phyloP scores from a whole-genome alignment of 352 stramenopile species.

The Pythium scleroteichum region DNA sequence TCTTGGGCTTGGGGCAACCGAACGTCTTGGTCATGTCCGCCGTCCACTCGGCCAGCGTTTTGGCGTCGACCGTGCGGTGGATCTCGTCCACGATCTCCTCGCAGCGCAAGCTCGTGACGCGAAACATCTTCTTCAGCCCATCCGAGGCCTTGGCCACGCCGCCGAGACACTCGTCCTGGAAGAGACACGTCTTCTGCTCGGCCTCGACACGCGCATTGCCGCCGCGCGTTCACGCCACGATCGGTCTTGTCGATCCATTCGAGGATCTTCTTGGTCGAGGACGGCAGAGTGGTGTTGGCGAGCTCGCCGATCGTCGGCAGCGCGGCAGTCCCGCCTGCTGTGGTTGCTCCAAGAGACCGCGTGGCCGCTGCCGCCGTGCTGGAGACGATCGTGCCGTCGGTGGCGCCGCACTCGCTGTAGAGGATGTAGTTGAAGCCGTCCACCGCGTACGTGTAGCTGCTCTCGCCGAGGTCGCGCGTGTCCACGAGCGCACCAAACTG shows the following conservation, averaged over 20 bases:
- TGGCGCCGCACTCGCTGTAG: constrained; percentile 21
- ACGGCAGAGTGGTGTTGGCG: constrained; percentile 8
- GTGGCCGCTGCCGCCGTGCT: not conserved
- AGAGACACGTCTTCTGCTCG: constrained; percentile 27
- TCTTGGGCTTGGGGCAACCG: no score
- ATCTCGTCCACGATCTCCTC: not conserved
- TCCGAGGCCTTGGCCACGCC: constrained; percentile 21
- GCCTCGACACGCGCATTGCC: constrained; percentile 19
- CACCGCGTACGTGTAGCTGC: constrained; percentile 37
- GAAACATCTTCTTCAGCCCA: constrained; percentile 13
- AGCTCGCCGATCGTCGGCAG: constrained; percentile 11
- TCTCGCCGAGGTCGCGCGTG: constrained; percentile 20
- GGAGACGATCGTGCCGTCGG: not conserved
- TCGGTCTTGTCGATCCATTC: constrained; percentile 19
- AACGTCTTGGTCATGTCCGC: no score
- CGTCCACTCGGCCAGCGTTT: no score
- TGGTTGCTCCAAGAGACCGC: not conserved
- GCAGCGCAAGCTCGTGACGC: not conserved
- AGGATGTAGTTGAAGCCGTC: constrained; percentile 18
- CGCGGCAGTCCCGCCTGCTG: not conserved
- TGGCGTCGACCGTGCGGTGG: no score
- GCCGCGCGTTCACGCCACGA: constrained; percentile 5
- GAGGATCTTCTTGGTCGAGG: not conserved
- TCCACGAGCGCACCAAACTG: constrained; percentile 27
- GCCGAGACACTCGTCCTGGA: constrained; percentile 31